A percentile compares a stretch with the other conserved stretches of the same genome.
Evolutionary conservation across 164 flowering plant species (phyloP).

Genomic region (Magnolia kwangsiensis): DNA sequence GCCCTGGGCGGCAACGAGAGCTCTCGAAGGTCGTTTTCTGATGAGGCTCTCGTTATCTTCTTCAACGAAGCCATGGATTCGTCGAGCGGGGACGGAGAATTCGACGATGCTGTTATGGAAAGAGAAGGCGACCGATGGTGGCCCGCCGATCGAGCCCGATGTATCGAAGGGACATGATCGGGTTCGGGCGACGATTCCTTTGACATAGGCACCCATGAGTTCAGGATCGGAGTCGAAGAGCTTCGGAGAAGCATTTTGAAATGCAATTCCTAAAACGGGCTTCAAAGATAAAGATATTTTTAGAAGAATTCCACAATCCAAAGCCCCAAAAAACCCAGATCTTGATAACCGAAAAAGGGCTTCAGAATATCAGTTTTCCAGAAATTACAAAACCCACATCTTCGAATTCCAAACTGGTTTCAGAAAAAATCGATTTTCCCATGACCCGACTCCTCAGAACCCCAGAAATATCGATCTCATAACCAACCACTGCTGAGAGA

Average conservation of each 20-base stretch:
- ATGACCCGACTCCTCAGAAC: not conserved
- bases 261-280: not conserved
- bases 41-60: slow-evolving; percentile 37
- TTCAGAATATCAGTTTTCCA: not conserved
- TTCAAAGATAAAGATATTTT: not conserved
- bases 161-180: not conserved
- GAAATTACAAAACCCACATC: not conserved
- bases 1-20: slow-evolving; percentile 1
- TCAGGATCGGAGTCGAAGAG: slow-evolving; percentile 9
- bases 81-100: not conserved
- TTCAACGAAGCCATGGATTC: slow-evolving; percentile 11
- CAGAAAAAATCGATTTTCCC: not conserved
- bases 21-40: slow-evolving; percentile 44
- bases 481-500: not conserved
- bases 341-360: not conserved
- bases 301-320: not conserved
- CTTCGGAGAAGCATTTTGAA: slow-evolving; percentile 11
- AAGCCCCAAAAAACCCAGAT: not conserved
- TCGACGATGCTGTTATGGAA: not conserved
- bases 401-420: not conserved
- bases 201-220: slow-evolving; percentile 3
- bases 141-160: not conserved
- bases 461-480: not conserved
- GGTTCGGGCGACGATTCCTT: slow-evolving; percentile 4
- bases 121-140: not conserved